Evolutionary conservation across 495 filamentous ascomycete species (phyloP), one percentile per base, ranked within the genome.

Genomic region (Penicillium coffeae): DNA sequence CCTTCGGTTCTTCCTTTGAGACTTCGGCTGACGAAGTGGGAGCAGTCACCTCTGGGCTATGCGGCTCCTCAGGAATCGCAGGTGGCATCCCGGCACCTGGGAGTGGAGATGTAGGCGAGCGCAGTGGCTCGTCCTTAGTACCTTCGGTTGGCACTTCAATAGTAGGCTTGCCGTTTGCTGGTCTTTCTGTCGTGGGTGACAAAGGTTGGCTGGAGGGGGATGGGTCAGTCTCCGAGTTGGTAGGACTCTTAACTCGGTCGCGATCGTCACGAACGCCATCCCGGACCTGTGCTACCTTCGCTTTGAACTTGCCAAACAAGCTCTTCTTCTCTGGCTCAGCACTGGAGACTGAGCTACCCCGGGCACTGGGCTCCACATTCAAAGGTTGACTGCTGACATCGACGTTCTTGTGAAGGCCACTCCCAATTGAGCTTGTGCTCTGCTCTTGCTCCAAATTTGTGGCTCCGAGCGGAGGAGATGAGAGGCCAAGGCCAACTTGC

Each of bases 291-390:
- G 85, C 79, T 34, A 93, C 82, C 68, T 93, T 95, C 52, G 82
- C 85, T 60, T 88, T 88, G 54, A 96, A 79, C 79, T 91, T 95
- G 13, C 82, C 84, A 40, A 94, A 76, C 4, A 89, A 76, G n/a
- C 87, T 86, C 51, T 82, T 87, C 51, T 76, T 75, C 61, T 82
- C 78, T 16, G 63, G 79, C 65, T 73, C 77, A 58, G 68, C 71
- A 58, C 60, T 71, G 48, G 42, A 55, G 51, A 49, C 72, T 25
- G 53, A 47, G 41, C 52, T 53, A 53, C 51, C 64, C 54, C 52
- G 63, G 45, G 65, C 54, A 57, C 66, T 64, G n/a, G 67, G 64
- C 51, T 70, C 67, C 45, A 55, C 59, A 57, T 50, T 69, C 37
- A 62, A 69, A 56, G 70, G 68, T n/a, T 69, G 65, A 42, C 56